phyloP scores from a whole-genome alignment of 202 grass and related monocot species.

The Brachypodium distachyon region DNA sequence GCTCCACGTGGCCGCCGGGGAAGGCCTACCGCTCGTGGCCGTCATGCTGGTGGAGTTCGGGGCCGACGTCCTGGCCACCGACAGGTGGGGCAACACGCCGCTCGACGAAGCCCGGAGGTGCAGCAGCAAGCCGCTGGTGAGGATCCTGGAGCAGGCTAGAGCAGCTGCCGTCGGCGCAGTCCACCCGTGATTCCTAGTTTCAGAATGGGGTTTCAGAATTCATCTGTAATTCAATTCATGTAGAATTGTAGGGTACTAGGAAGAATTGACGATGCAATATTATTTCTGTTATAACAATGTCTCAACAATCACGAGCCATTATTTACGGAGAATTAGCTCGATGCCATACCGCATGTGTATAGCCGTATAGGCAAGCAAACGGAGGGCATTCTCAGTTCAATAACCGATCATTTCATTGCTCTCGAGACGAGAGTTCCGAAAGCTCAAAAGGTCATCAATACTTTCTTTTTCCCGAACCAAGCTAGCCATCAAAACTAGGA shows the following conservation, averaged over 20 bases:
- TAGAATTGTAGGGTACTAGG: background rate
- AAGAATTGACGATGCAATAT: conserved; percentile 10
- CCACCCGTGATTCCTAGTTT: background rate
- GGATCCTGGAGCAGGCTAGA: conserved; percentile 56
- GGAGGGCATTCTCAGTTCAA: background rate
- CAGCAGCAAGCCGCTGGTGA: conserved; percentile 50
- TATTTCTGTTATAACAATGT: background rate
- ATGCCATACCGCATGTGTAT: background rate
- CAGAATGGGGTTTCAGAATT: too few species aligned
- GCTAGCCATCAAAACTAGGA: too few species aligned
- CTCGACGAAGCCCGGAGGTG: conserved; percentile 67
- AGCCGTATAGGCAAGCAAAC: background rate
- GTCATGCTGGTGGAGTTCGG: conserved; percentile 54
- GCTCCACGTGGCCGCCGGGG: conserved; percentile 66
- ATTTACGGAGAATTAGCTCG: background rate
- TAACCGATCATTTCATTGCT: background rate
- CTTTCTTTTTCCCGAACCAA: too few species aligned
- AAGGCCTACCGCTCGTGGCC: conserved; percentile 67
- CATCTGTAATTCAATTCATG: background rate
- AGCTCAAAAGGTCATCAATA: background rate
- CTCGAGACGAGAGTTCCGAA: background rate
- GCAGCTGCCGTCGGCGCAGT: background rate
- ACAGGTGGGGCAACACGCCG: conserved; percentile 91
- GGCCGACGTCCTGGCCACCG: conserved; percentile 51
- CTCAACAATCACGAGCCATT: too few species aligned